Evolutionary conservation across 2,329 filamentous ascomycete genomes (phyloP).

Genomic region (Talaromyces albobiverticillius): DNA sequence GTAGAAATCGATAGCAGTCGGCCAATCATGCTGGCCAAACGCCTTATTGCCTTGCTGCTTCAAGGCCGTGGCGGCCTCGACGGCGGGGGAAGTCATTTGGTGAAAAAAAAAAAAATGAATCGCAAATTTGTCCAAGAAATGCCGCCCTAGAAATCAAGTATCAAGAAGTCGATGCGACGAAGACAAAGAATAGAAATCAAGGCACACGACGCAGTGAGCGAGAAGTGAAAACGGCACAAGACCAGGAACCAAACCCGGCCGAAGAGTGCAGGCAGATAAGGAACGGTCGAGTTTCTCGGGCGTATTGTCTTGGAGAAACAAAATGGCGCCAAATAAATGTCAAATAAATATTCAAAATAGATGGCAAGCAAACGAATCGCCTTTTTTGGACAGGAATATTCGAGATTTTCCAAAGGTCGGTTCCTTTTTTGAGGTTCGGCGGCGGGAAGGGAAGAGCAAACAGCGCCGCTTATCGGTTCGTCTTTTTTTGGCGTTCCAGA

Average conservation of each 20-base stretch:
- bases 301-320: not conserved
- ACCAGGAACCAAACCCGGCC: not conserved
- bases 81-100: slow-evolving; percentile 41
- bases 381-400: not conserved
- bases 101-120: slow-evolving; percentile 12
- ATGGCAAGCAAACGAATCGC: not conserved
- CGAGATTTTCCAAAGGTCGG: not conserved
- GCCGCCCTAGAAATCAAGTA: not conserved
- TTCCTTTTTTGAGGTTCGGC: not conserved
- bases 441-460: not conserved
- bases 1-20: slow-evolving; percentile 76
- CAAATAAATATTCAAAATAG: not conserved
- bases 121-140: not conserved
- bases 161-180: not conserved
- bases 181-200: not conserved
- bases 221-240: slow-evolving; percentile 8
- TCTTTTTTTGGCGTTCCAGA: slow-evolving; percentile 14
- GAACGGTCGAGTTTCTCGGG: not conserved
- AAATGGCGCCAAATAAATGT: not conserved
- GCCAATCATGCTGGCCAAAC: slow-evolving; percentile 85
- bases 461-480: slow-evolving; percentile 7
- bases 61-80: slow-evolving; percentile 72
- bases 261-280: not conserved
- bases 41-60: slow-evolving; percentile 96
- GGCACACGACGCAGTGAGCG: slow-evolving; percentile 3